phyloP scores from a whole-genome alignment of 2,329 filamentous ascomycete species.

The Blumeriella jaapii region DNA sequence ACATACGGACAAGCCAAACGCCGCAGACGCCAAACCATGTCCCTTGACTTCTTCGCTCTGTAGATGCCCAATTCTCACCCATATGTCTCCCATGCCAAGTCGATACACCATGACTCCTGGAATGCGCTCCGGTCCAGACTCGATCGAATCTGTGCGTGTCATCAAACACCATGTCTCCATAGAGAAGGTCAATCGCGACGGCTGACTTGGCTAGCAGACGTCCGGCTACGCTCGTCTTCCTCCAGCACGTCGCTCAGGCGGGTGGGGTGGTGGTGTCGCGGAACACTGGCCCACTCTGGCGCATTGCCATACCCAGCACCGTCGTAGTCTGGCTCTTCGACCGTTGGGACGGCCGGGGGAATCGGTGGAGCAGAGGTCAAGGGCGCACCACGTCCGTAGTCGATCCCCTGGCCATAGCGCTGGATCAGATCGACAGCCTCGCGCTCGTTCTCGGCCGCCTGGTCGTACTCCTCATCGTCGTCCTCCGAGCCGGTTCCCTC shows the following conservation, averaged over 20 bases:
- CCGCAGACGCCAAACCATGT: slow-evolving; percentile 1
- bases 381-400: slow-evolving; percentile 20
- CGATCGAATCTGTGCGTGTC: neutral
- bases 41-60: neutral
- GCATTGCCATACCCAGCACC: slow-evolving; percentile 54
- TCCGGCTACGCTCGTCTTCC: slow-evolving; percentile 70
- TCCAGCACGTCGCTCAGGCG: slow-evolving; percentile 80
- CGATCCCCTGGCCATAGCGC: slow-evolving; percentile 20
- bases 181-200: slow-evolving; percentile 12
- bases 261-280: slow-evolving; percentile 77
- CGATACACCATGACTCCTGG: neutral
- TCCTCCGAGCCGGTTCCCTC: slow-evolving; percentile 37
- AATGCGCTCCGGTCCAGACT: neutral
- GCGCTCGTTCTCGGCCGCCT: slow-evolving; percentile 20
- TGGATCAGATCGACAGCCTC: slow-evolving; percentile 19
- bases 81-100: no score
- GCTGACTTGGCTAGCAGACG: slow-evolving; percentile 38
- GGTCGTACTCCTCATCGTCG: slow-evolving; percentile 47
- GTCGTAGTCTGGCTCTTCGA: slow-evolving; percentile 42
- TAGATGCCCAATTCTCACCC: neutral
- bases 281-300: slow-evolving; percentile 64
- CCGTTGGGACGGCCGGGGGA: slow-evolving; percentile 13
- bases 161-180: neutral
- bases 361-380: slow-evolving; percentile 9
- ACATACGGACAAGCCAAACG: neutral